A percentile compares a stretch with the other conserved stretches of the same genome.
Evolutionary conservation across 441 rosid species (phyloP).

Genomic region (Cnidoscolus chayamansa): DNA sequence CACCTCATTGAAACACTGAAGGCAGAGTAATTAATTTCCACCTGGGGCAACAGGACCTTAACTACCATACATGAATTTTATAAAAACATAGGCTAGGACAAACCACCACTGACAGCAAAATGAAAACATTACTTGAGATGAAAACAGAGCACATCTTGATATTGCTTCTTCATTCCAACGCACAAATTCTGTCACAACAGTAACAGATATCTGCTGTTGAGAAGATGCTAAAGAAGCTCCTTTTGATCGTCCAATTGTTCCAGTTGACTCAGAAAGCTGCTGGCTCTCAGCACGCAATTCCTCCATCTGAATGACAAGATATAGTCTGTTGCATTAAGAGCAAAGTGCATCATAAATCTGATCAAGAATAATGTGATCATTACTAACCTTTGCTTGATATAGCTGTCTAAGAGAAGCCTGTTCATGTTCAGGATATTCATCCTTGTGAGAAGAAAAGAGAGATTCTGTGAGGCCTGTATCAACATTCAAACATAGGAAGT

Average conservation of each 20-base stretch:
- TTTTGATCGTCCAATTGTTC: constrained; percentile 88
- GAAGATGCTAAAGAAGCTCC: constrained; percentile 87
- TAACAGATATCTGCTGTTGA: constrained; percentile 91
- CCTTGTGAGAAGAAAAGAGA: constrained; percentile 91
- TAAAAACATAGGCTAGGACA: not conserved
- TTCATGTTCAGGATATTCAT: constrained; percentile 94
- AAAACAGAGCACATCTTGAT: constrained; percentile 85
- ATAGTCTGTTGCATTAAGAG: constrained; percentile 19
- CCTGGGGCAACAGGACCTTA: not conserved
- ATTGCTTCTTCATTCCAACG: constrained; percentile 99
- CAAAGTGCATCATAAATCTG: constrained; percentile 21
- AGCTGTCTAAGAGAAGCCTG: constrained; percentile 91
- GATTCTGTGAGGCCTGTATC: constrained; percentile 90
- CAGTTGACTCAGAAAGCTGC: constrained; percentile 71
- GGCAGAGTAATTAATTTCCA: not conserved
- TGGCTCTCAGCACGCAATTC: constrained; percentile 85
- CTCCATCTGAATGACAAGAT: constrained; percentile 64
- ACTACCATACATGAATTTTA: not conserved
- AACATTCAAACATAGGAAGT: constrained; percentile 30
- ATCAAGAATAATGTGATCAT: constrained; percentile 19
- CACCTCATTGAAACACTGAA: not conserved
- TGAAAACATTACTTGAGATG: constrained; percentile 66
- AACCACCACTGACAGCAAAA: not conserved
- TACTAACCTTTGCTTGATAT: constrained; percentile 77
- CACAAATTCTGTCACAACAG: constrained; percentile 94